Evolutionary conservation across 208 protist species (phyloP).

Genomic region (Wallacemonas sp.): DNA sequence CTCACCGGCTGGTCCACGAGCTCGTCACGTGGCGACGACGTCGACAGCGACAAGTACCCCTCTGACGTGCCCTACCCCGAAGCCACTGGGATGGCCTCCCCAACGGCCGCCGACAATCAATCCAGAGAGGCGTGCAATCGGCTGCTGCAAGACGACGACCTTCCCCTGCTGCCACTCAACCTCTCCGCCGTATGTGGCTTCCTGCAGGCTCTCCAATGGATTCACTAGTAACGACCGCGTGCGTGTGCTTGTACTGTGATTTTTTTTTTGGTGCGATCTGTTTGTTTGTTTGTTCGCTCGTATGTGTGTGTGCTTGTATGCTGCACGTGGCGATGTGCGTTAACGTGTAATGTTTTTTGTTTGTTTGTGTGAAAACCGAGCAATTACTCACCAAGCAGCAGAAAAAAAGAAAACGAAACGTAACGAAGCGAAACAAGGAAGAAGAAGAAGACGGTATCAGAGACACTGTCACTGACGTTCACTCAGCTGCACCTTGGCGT

Average conservation of each 20-base stretch:
- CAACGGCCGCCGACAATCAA: neutral
- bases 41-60: conserved; percentile 2
- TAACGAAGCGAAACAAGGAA: too few relatives aligned
- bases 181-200: conserved; percentile 30
- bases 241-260: neutral
- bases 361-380: too few relatives aligned
- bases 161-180: conserved; percentile 45
- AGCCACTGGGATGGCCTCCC: neutral
- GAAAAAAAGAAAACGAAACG: too few relatives aligned
- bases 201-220: conserved; percentile 44
- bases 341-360: too few relatives aligned
- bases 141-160: conserved; percentile 14
- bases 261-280: conserved; percentile 7
- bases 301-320: neutral
- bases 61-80: conserved; percentile 5
- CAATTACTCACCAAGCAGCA: too few relatives aligned
- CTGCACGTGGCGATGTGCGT: too few relatives aligned
- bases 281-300: neutral
- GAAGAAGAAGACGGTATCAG: too few relatives aligned
- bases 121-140: neutral
- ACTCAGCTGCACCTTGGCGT: too few relatives aligned
- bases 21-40: neutral
- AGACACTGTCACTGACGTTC: too few relatives aligned
- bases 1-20: neutral
- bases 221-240: conserved; percentile 33